Base-by-base conservation (phyloP, 495 filamentous ascomycete genomes). In the Parathielavia hyrcaniae region DNA sequence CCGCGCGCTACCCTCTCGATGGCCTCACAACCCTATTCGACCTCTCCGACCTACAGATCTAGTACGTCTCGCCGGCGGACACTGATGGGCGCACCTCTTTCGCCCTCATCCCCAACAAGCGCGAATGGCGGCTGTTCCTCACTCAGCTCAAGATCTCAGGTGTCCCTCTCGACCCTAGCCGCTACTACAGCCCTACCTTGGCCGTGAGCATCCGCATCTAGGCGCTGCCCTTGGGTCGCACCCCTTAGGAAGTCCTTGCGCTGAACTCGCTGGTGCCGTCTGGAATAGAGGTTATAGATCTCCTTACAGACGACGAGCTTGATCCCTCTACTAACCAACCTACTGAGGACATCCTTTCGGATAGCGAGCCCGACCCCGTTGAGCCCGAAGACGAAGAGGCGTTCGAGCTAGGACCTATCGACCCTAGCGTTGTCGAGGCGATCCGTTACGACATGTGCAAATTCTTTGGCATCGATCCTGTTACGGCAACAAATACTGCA, bases 401-500 rank as follows among this genome's bases (percentile, higher is more conserved):
- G 46, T 48, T 48, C 22, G 46, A 40, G 35, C 49, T 35, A 52
- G 49, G 49, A 40, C 49, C 49, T 35, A 52, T 52, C 49, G 49
- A 52, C 49, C 49, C 49, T 9, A 52, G 34, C 49, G 13, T 52
- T 20, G 49, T 52, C 30, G 49, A 52, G 49, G 49, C 49, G 19
- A 35, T 52, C 36, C 49, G 20, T 19, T 35, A 19, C 49, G 49
- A 40, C 49, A 40, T 52, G 46, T 48, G 46, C 46, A 34, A 48
- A 48, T 48, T 48, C 26, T 48, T 52, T 19, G 49, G 49, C 19
- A 52, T 52, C 49, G 49, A 52, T 52, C 49, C 49, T n/a, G n/a
- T n/a, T n/a, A n/a, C n/a, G n/a, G n/a, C n/a, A n/a, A n/a, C n/a
- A n/a, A n/a, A n/a, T n/a, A n/a, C n/a, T n/a, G n/a, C n/a, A n/a